These are phyloP conservation scores for Magnolia sinica DNA, from an alignment of 164 flowering plant genomes.

Conservation along the genomic window DNA sequence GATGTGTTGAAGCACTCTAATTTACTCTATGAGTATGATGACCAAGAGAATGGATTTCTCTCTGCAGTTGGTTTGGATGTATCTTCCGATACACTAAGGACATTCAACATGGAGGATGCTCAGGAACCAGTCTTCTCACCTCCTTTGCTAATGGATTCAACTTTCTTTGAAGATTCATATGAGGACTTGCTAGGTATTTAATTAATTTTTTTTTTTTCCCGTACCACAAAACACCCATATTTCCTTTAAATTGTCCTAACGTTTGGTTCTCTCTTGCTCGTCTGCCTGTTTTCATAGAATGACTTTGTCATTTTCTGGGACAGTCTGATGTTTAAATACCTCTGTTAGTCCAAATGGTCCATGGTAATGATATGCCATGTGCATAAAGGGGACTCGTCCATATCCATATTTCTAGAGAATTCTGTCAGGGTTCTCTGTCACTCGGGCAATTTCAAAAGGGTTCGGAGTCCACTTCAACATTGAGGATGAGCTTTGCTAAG, in stretches of 20 bases:
- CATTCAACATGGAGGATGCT: constrained; percentile 52
- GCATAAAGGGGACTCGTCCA: too few relatives aligned
- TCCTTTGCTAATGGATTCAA: constrained; percentile 79
- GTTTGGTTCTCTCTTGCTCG: background rate
- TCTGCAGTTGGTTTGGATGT: constrained; percentile 45
- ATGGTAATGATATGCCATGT: too few relatives aligned
- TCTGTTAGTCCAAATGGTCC: too few relatives aligned
- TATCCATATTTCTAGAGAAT: too few relatives aligned
- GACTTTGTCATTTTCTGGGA: too few relatives aligned
- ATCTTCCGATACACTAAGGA: constrained; percentile 37
- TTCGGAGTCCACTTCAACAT: too few relatives aligned
- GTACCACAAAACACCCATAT: background rate
- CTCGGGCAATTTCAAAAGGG: too few relatives aligned
- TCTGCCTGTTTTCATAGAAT: background rate
- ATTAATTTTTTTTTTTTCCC: background rate
- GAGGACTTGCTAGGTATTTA: constrained; percentile 89
- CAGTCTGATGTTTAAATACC: too few relatives aligned
- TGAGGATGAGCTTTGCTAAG: too few relatives aligned
- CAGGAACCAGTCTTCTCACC: constrained; percentile 87
- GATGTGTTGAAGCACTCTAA: constrained; percentile 42
- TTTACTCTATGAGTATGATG: constrained; percentile 43
- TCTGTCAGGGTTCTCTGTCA: too few relatives aligned
- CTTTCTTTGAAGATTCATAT: constrained; percentile 64
- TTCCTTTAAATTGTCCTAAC: background rate
- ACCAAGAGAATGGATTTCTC: constrained; percentile 49